phyloP scores from a whole-genome alignment of 371 early-diverging fungal species.

The Apophysomyces sp. region DNA sequence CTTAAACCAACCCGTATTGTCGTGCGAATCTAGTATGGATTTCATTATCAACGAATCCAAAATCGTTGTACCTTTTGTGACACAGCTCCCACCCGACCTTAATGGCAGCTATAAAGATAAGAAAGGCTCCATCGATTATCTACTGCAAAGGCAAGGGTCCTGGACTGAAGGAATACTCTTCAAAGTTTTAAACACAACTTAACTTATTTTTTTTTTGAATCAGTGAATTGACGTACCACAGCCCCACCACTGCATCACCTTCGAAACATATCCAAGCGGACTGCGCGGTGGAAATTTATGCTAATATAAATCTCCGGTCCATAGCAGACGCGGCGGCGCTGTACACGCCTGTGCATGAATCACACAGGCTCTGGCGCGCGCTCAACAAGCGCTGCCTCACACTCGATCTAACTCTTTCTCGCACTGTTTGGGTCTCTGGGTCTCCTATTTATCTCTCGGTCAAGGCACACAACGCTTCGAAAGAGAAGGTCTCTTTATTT shows the following conservation, averaged over 20 bases:
- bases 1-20: conserved; percentile 7
- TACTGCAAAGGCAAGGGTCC: conserved; percentile 20
- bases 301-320: conserved; percentile 10
- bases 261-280: not conserved
- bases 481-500: not conserved
- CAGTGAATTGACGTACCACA: not conserved
- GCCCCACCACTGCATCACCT: not conserved
- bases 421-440: conserved; percentile 34
- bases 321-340: conserved; percentile 6
- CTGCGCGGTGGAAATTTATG: conserved; percentile 7
- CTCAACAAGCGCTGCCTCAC: not conserved
- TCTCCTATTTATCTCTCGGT: conserved; percentile 26
- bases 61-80: conserved; percentile 12
- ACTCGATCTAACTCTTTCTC: conserved; percentile 16
- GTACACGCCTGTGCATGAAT: conserved; percentile 13
- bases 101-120: conserved; percentile 25
- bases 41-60: not conserved
- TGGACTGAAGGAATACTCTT: no score
- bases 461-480: conserved; percentile 17
- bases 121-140: conserved; percentile 26
- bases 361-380: conserved; percentile 16
- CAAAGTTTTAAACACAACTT: not conserved
- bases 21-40: conserved; percentile 1
- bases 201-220: not conserved
- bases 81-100: conserved; percentile 15